Conservation (phyloP, 2,329 filamentous ascomycete species). For the Fusarium dlaminii region DNA sequence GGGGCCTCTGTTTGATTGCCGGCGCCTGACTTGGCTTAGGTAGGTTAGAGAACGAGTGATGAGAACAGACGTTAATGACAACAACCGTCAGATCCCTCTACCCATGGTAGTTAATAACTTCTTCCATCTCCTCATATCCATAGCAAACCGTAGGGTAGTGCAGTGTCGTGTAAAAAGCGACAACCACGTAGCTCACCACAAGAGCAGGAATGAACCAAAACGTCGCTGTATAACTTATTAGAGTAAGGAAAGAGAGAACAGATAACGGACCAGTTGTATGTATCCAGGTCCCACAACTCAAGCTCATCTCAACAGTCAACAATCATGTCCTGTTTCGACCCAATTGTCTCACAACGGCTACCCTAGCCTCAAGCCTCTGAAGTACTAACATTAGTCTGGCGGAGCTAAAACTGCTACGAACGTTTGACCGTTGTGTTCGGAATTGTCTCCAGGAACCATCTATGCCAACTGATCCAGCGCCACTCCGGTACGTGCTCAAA, state of each 20-base stretch:
- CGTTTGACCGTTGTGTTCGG: constrained; percentile 37
- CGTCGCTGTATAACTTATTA: background rate
- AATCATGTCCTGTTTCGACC: constrained; percentile 18
- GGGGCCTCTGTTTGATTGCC: constrained; percentile 19
- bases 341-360: constrained; percentile 17
- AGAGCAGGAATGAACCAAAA: background rate
- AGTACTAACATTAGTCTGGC: constrained; percentile 10
- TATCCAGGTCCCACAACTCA: background rate
- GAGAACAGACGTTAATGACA: constrained; percentile 11
- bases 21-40: constrained; percentile 13
- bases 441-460: constrained; percentile 12
- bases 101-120: background rate
- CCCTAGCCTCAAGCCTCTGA: constrained; percentile 2
- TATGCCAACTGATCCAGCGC: constrained; percentile 11
- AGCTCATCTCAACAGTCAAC: constrained; percentile 8
- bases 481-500: background rate
- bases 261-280: background rate
- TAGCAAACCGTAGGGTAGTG: background rate
- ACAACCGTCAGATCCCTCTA: background rate
- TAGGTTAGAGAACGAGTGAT: constrained; percentile 4
- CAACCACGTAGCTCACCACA: background rate
- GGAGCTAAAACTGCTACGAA: constrained; percentile 23
- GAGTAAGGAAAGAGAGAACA: background rate
- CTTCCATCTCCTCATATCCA: background rate
- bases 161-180: background rate